A percentile compares a stretch with the other conserved stretches of the same genome.
Evolutionary conservation across 257 asterid species (phyloP).

Genomic region (Solanum chaucha): DNA sequence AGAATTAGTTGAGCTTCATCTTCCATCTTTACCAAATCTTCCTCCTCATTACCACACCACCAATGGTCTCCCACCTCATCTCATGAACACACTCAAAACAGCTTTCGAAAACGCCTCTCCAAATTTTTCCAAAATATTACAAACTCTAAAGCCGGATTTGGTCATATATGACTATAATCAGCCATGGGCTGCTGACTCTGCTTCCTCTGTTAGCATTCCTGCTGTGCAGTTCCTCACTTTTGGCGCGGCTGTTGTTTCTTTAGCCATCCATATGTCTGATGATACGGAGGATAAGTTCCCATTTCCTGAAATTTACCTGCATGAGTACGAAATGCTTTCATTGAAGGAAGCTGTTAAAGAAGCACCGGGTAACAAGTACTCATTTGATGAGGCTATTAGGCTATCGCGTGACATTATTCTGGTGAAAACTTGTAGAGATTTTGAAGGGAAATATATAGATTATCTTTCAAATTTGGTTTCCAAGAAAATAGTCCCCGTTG

Average conservation of each 20-base stretch:
- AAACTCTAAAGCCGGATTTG: constrained; percentile 13
- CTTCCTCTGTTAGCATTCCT: constrained; percentile 8
- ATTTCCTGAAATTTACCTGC: neutral
- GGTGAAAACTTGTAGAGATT: constrained; percentile 28
- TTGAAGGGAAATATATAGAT: constrained; percentile 26
- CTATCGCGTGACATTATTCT: neutral
- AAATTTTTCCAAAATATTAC: constrained; percentile 10
- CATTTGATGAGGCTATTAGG: neutral
- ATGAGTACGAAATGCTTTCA: neutral
- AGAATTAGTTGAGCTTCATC: constrained; percentile 23
- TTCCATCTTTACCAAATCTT: constrained; percentile 20
- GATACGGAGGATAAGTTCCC: constrained; percentile 8
- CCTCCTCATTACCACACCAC: constrained; percentile 37
- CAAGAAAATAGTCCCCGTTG: constrained; percentile 27
- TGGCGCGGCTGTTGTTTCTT: constrained; percentile 23
- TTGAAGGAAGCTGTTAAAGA: neutral
- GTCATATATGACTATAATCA: constrained; percentile 35
- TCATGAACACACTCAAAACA: constrained; percentile 24
- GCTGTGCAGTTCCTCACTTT: constrained; percentile 32
- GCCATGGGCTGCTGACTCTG: constrained; percentile 36
- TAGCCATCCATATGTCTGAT: constrained; percentile 10
- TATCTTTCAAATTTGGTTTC: neutral
- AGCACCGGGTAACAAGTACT: neutral
- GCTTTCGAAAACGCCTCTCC: constrained; percentile 23
- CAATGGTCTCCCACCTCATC: constrained; percentile 40